Conservation (phyloP, 2,329 filamentous ascomycete species). For the Fusarium avenaceum region DNA sequence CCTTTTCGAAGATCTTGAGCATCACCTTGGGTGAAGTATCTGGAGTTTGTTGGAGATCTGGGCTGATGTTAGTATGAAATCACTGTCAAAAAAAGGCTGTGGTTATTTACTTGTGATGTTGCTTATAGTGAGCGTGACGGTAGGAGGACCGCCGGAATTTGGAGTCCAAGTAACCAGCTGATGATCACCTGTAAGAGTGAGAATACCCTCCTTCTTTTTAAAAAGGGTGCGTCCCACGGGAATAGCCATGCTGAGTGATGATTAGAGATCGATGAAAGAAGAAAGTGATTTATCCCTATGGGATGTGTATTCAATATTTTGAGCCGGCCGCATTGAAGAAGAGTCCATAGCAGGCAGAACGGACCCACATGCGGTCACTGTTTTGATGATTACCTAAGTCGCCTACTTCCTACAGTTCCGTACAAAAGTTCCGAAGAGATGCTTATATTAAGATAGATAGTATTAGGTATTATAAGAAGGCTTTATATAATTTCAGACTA, state of each 20-base stretch:
- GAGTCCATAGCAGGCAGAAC: constrained; percentile 1
- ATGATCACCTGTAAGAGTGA: constrained; percentile 81
- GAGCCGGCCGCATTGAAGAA: not conserved
- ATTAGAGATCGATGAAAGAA: not conserved
- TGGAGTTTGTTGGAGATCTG: constrained; percentile 95
- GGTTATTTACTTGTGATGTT: constrained; percentile 82
- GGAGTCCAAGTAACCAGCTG: constrained; percentile 86
- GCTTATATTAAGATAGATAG: too few species aligned
- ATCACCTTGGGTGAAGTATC: constrained; percentile 91
- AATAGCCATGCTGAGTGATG: constrained; percentile 62
- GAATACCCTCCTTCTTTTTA: constrained; percentile 94
- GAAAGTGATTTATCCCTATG: not conserved
- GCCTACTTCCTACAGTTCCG: not conserved
- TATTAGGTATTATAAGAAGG: too few species aligned
- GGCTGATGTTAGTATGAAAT: constrained; percentile 9
- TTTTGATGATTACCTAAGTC: constrained; percentile 31
- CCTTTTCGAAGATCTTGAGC: constrained; percentile 88
- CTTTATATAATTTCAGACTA: too few species aligned
- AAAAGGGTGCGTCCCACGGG: constrained; percentile 79
- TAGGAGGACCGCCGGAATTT: constrained; percentile 71
- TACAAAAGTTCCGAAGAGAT: too few species aligned
- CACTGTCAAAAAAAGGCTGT: not conserved
- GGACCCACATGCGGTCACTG: constrained; percentile 24
- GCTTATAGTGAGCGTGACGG: constrained; percentile 77
- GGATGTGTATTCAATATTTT: constrained; percentile 2